Conservation (phyloP, 2,329 filamentous ascomycete genomes). For the Lecanicillium sp. region DNA sequence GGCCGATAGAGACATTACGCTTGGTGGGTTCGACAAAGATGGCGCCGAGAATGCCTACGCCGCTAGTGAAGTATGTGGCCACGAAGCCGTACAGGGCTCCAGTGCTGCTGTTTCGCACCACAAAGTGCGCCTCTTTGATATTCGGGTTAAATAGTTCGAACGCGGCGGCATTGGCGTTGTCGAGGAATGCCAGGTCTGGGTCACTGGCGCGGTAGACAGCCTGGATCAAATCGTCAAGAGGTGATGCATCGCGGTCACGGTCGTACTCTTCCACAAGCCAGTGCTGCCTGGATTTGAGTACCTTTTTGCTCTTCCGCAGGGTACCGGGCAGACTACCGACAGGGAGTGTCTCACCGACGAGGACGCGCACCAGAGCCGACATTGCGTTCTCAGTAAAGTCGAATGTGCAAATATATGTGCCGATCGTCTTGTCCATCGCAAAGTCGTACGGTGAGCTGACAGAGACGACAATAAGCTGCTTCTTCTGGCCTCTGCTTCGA, state of each 20-base stretch:
- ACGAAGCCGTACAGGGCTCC: conserved; percentile 88
- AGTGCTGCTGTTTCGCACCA: conserved; percentile 89
- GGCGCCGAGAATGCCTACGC: conserved; percentile 69
- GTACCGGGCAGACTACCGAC: conserved; percentile 61
- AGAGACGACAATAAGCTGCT: conserved; percentile 82
- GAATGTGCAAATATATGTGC: conserved; percentile 91
- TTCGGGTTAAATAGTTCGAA: conserved; percentile 67
- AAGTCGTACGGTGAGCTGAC: conserved; percentile 97
- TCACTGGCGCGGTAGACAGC: conserved; percentile 60
- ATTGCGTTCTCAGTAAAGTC: conserved; percentile 93
- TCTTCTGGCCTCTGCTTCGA: conserved; percentile 69
- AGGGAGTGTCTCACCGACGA: conserved; percentile 67
- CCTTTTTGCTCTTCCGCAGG: conserved; percentile 78
- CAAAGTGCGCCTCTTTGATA: conserved; percentile 77
- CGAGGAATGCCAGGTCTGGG: conserved; percentile 61
- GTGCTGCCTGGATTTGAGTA: conserved; percentile 81
- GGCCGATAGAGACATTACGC: conserved; percentile 81
- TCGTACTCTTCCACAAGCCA: conserved; percentile 92
- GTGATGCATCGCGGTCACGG: conserved; percentile 64
- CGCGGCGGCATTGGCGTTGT: conserved; percentile 60
- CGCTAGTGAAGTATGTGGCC: conserved; percentile 72
- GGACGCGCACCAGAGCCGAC: conserved; percentile 70
- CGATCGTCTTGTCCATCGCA: conserved; percentile 82
- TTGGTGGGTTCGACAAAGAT: conserved; percentile 86
- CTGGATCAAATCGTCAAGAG: conserved; percentile 67